Conservation (phyloP, 257 asterid species). For the Anisodus tanguticus region DNA sequence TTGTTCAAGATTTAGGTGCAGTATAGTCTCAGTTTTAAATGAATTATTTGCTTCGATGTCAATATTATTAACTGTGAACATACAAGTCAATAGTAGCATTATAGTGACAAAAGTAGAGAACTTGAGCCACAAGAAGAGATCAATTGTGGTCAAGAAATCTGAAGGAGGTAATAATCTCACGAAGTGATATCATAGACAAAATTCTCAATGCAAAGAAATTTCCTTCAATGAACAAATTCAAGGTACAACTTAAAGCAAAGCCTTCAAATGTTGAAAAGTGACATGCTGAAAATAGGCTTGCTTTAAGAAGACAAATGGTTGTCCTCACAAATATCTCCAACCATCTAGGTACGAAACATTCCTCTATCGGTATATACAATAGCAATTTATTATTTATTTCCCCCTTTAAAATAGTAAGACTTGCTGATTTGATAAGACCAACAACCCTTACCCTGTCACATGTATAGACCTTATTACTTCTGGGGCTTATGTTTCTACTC, state of each 20-base stretch:
- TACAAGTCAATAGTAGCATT: constrained; percentile 11
- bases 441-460: neutral
- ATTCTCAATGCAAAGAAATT: constrained; percentile 10
- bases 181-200: neutral
- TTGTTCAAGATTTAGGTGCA: constrained; percentile 15
- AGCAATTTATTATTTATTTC: neutral
- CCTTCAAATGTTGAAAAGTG: constrained; percentile 1
- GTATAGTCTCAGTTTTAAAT: constrained; percentile 12
- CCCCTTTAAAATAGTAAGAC: neutral
- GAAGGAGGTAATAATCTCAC: neutral
- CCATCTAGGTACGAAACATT: neutral
- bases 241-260: neutral
- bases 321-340: constrained; percentile 13
- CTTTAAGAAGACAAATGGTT: constrained; percentile 6
- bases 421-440: neutral
- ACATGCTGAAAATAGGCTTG: neutral
- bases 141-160: neutral
- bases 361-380: neutral
- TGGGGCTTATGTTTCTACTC: neutral
- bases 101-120: neutral
- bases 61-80: constrained; percentile 7
- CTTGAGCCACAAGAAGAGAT: constrained; percentile 22
- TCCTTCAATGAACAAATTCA: neutral
- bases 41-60: neutral
- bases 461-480: neutral